phyloP scores from a whole-genome alignment of 257 asterid species.

The Verbena officinalis region DNA sequence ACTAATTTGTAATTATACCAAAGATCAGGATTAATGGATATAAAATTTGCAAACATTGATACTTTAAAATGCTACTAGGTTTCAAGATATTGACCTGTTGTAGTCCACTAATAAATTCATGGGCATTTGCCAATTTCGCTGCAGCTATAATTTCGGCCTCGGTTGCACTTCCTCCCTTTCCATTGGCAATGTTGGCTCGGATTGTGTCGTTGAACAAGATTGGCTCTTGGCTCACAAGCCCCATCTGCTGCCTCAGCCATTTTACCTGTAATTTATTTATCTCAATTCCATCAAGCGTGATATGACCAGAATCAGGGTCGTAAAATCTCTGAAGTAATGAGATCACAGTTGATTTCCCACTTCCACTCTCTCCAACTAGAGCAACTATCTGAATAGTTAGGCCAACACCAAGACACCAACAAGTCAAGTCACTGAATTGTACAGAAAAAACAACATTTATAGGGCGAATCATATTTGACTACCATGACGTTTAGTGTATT shows the following conservation, averaged over 20 bases:
- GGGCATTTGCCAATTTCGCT: constrained; percentile 72
- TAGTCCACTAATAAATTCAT: constrained; percentile 63
- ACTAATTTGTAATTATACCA: too few relatives aligned
- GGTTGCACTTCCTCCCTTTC: constrained; percentile 58
- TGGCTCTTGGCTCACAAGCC: constrained; percentile 86
- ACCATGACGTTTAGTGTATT: too few relatives aligned
- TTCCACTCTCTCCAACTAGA: constrained; percentile 78
- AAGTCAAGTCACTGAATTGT: background rate
- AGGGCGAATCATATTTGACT: too few relatives aligned
- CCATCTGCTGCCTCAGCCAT: constrained; percentile 83
- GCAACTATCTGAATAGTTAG: constrained; percentile 59
- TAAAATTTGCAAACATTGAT: background rate
- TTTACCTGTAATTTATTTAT: constrained; percentile 56
- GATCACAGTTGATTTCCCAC: constrained; percentile 76
- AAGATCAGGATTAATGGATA: too few relatives aligned
- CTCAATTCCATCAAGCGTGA: constrained; percentile 65
- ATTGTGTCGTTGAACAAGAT: constrained; percentile 66
- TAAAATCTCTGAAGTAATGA: constrained; percentile 66
- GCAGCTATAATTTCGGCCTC: constrained; percentile 66
- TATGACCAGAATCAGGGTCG: constrained; percentile 59
- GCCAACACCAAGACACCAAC: background rate
- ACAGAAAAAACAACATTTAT: background rate
- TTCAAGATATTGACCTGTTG: constrained; percentile 36
- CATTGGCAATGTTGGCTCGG: constrained; percentile 68
- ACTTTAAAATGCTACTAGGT: background rate